phyloP scores from a whole-genome alignment of 1,284 basidiomycete species.

The Fistulina hepatica region DNA sequence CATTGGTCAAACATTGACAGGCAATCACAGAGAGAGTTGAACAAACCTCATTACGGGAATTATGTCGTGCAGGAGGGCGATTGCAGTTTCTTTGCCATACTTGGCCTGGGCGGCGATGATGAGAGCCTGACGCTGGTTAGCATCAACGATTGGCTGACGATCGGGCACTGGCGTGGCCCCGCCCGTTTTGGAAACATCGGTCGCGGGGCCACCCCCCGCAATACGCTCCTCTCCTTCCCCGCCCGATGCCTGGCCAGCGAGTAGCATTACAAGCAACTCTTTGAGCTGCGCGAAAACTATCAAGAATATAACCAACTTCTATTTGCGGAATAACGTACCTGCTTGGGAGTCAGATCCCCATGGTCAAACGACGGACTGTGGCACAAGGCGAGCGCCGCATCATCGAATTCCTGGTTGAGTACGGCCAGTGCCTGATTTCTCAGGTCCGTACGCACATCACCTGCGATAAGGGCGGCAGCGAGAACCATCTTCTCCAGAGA shows the following conservation, averaged over 20 bases:
- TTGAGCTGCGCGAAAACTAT: no score
- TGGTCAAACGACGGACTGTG: slow-evolving; percentile 72
- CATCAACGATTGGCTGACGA: slow-evolving; percentile 55
- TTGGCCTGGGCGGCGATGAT: slow-evolving; percentile 65
- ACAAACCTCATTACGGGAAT: slow-evolving; percentile 53
- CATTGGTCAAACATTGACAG: slow-evolving; percentile 8
- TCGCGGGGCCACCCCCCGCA: no score
- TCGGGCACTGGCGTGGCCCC: no score
- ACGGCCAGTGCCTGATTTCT: slow-evolving; percentile 53
- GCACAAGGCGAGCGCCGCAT: slow-evolving; percentile 58
- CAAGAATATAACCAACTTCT: no score
- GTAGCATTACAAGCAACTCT: no score
- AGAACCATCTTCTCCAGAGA: slow-evolving; percentile 74
- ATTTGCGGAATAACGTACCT: no score
- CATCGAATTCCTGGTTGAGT: slow-evolving; percentile 66
- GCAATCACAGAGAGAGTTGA: slow-evolving; percentile 14
- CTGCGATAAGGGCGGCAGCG: slow-evolving; percentile 60
- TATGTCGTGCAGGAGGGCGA: slow-evolving; percentile 38
- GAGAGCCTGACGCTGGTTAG: slow-evolving; percentile 58
- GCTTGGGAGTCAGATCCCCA: slow-evolving; percentile 62
- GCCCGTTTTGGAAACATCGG: no score
- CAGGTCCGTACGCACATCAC: slow-evolving; percentile 64
- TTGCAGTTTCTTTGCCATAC: slow-evolving; percentile 48
- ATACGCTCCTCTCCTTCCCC: no score
- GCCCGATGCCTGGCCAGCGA: no score